These are phyloP conservation scores for Beauveria bassiana DNA, from an alignment of 2,329 filamentous ascomycete genomes.

Conservation along the genomic window DNA sequence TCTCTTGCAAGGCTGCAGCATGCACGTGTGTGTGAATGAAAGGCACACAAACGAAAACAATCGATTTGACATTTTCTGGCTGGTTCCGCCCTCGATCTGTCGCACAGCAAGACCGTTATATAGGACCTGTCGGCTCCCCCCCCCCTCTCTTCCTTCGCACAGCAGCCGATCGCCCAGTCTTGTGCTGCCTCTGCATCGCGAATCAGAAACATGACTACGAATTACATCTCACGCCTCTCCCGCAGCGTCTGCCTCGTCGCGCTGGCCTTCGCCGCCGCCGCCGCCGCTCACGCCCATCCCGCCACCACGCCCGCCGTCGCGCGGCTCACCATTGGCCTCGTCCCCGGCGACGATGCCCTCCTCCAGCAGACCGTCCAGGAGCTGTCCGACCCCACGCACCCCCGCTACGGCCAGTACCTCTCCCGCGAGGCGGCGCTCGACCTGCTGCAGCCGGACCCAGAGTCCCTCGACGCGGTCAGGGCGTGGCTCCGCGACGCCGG, in stretches of 20 bases:
- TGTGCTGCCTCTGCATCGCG: neutral
- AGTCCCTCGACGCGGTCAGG: conserved; percentile 32
- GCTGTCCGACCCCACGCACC: conserved; percentile 40
- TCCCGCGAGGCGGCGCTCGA: conserved; percentile 39
- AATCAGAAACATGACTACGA: neutral
- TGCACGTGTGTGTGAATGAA: neutral
- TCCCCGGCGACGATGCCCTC: conserved; percentile 17
- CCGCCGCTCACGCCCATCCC: neutral
- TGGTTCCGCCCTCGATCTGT: too few relatives aligned
- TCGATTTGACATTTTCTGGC: too few relatives aligned
- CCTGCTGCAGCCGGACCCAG: conserved; percentile 36
- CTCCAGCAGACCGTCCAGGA: conserved; percentile 38
- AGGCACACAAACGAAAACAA: too few relatives aligned
- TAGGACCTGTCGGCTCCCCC: too few relatives aligned
- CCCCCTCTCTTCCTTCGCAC: too few relatives aligned
- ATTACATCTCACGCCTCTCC: neutral
- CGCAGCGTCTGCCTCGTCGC: neutral
- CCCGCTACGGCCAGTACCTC: conserved; percentile 42
- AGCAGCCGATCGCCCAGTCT: too few relatives aligned
- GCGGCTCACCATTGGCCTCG: conserved; percentile 24
- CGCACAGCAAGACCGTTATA: neutral
- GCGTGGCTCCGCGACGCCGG: conserved; percentile 35
- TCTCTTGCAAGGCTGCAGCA: neutral
- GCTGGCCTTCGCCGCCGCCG: neutral
- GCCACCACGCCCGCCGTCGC: neutral